A percentile compares a stretch with the other conserved stretches of the same genome.
Conservation (phyloP, 1,284 basidiomycete genomes). For the Tranzscheliella williamsii region DNA sequence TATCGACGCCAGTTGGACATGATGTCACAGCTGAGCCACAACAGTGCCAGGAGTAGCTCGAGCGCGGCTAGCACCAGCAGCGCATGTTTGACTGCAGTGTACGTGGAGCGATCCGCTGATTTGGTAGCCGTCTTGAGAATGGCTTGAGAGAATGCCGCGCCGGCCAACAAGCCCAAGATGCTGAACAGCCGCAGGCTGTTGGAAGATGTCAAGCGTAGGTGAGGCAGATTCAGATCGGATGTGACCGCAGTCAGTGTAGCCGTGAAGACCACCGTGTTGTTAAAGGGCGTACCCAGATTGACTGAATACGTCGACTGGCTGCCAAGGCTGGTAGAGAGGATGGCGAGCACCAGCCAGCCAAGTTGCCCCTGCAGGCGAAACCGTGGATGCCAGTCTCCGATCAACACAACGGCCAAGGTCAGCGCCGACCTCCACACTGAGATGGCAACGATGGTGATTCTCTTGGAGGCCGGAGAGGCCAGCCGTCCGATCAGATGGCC, state of each 20-base stretch:
- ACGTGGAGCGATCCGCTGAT: slow-evolving; percentile 6
- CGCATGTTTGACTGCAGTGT: slow-evolving; percentile 20
- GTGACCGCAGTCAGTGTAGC: slow-evolving; percentile 26
- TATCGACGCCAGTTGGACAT: slow-evolving; percentile 4
- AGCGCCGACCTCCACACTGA: slow-evolving; percentile 7
- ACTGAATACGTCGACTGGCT: slow-evolving; percentile 28
- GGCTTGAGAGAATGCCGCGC: slow-evolving; percentile 22
- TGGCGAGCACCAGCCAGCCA: slow-evolving; percentile 17
- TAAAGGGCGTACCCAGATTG: slow-evolving; percentile 23
- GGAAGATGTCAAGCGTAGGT: slow-evolving; percentile 1
- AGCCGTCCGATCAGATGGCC: slow-evolving; percentile 12
- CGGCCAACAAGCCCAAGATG: slow-evolving; percentile 19
- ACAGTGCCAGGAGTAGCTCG: slow-evolving; percentile 10
- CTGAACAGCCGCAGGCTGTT: slow-evolving; percentile 19
- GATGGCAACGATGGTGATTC: slow-evolving; percentile 8
- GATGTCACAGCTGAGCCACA: slow-evolving; percentile 17
- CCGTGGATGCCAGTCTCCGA: slow-evolving; percentile 1
- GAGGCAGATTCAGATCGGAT: slow-evolving; percentile 22
- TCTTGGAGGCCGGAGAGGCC: slow-evolving; percentile 2
- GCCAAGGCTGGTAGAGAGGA: slow-evolving; percentile 19
- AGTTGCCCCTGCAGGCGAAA: slow-evolving; percentile 16
- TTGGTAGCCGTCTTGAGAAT: slow-evolving; percentile 25
- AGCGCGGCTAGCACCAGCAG: slow-evolving; percentile 11
- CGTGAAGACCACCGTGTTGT: slow-evolving; percentile 39
- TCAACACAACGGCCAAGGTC: slow-evolving; percentile 12